These are phyloP conservation scores for Fraxinus floribunda DNA, from an alignment of 305 asterid genomes.

Conservation along the genomic window DNA sequence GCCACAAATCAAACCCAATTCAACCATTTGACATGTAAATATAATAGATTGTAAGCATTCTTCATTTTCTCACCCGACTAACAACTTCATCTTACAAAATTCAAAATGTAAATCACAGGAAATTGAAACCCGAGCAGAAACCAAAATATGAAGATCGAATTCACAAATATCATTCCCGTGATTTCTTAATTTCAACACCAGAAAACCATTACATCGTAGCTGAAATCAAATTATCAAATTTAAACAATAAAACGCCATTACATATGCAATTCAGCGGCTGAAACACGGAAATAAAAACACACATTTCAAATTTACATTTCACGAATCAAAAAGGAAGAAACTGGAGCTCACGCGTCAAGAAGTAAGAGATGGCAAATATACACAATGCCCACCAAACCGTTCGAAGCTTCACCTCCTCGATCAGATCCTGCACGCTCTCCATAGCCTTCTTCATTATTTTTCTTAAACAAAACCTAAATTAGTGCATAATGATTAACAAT, in stretches of 20 bases:
- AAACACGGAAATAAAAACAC: background rate
- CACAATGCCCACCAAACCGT: constrained; percentile 81
- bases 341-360: constrained; percentile 58
- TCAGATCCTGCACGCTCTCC: constrained; percentile 68
- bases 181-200: constrained; percentile 13
- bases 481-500: constrained; percentile 4
- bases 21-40: constrained; percentile 1
- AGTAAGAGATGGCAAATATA: constrained; percentile 63
- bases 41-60: background rate
- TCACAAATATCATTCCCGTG: background rate
- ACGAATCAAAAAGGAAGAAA: background rate
- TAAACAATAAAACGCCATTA: background rate
- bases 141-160: background rate
- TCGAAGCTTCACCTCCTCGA: constrained; percentile 80
- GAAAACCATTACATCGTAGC: background rate
- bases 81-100: background rate
- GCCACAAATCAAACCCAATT: background rate
- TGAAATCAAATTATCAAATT: constrained; percentile 17
- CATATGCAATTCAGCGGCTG: background rate
- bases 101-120: background rate
- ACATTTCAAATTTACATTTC: background rate
- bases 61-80: background rate
- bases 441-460: constrained; percentile 46
- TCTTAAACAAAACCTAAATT: constrained; percentile 4
- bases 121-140: background rate